Evolutionary conservation across 169 alveolate genomes (phyloP).

Genomic region (Plasmodium malariae): DNA sequence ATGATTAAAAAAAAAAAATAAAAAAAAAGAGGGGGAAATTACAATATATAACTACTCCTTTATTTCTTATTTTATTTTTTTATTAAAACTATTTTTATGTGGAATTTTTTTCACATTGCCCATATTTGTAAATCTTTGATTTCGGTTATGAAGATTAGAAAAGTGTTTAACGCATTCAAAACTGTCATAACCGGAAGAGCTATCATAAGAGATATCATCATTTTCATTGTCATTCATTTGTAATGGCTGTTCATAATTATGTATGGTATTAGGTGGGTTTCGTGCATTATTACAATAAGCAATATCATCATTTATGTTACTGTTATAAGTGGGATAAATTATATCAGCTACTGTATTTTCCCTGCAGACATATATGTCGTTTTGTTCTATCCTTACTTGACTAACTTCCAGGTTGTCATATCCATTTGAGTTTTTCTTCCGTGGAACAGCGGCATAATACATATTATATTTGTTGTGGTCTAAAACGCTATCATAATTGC

Average conservation of each 20-base stretch:
- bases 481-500: no score
- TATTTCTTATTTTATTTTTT: constrained; percentile 5
- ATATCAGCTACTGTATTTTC: no score
- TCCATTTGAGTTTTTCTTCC: no score
- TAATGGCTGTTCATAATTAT: background rate
- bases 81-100: background rate
- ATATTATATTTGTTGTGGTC: no score
- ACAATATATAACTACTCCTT: background rate
- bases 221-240: background rate
- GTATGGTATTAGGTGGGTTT: background rate
- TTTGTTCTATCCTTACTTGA: no score
- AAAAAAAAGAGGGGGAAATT: background rate
- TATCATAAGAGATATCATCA: constrained; percentile 28
- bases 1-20: background rate
- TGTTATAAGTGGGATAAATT: no score
- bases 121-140: background rate
- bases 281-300: background rate
- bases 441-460: no score
- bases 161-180: constrained; percentile 73
- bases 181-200: constrained; percentile 77
- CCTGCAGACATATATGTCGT: no score
- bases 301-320: no score
- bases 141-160: constrained; percentile 52
- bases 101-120: background rate
- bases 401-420: no score